Percentiles rank a stretch among this genome's conserved stretches.
phyloP scores from a whole-genome alignment of 2,329 filamentous ascomycete genomes.

The Paecilomyces variotii region DNA sequence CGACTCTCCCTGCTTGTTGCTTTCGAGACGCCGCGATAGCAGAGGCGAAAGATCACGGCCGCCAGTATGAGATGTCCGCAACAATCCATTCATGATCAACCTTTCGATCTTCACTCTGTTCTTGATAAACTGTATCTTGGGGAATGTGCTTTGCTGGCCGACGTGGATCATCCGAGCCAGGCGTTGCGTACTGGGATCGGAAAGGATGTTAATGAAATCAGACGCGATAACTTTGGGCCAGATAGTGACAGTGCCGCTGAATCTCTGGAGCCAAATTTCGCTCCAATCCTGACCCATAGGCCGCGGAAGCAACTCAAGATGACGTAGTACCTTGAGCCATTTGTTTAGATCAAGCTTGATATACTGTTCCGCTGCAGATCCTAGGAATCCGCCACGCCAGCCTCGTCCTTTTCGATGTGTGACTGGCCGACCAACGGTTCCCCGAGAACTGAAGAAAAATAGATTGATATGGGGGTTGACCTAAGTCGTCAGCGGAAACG shows the following conservation, averaged over 20 bases:
- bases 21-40: constrained; percentile 18
- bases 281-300: constrained; percentile 94
- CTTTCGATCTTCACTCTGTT: constrained; percentile 82
- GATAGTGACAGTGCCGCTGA: constrained; percentile 89
- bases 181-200: constrained; percentile 67
- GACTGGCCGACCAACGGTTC: constrained; percentile 84
- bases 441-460: constrained; percentile 95
- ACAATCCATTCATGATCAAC: constrained; percentile 50
- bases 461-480: constrained; percentile 98
- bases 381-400: constrained; percentile 92
- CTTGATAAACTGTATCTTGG: constrained; percentile 81
- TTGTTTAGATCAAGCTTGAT: constrained; percentile 95
- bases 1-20: background rate
- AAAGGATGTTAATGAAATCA: constrained; percentile 80
- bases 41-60: constrained; percentile 18
- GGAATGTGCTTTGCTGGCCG: constrained; percentile 81
- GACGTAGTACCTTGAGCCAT: constrained; percentile 90
- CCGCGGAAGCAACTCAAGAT: constrained; percentile 83
- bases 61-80: constrained; percentile 21
- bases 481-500: constrained; percentile 38
- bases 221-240: constrained; percentile 76
- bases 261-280: constrained; percentile 91
- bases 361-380: constrained; percentile 86
- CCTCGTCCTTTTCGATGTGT: constrained; percentile 88
- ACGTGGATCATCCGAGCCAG: constrained; percentile 84